A percentile compares a stretch with the other conserved stretches of the same genome.
These are phyloP conservation scores for Grosmannia huntii DNA, from an alignment of 2,329 filamentous ascomycete species.

Conservation along the genomic window DNA sequence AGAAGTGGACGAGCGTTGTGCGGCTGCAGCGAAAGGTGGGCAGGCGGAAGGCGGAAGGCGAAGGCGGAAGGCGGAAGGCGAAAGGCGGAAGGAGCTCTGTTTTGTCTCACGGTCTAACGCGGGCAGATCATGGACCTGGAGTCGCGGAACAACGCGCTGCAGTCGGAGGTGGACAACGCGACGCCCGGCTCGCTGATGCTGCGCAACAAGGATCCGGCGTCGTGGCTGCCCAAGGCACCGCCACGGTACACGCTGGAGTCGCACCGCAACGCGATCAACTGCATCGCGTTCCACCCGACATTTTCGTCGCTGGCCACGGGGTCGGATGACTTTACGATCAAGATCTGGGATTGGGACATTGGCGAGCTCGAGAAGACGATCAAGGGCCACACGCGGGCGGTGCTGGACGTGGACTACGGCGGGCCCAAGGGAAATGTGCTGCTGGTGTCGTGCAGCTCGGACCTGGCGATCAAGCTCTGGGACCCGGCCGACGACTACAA, in stretches of 20 bases:
- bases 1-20: constrained; percentile 97
- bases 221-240: constrained; percentile 77
- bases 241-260: constrained; percentile 73
- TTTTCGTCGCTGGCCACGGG: constrained; percentile 85
- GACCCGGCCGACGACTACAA: constrained; percentile 88
- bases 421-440: constrained; percentile 69
- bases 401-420: constrained; percentile 82
- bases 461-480: constrained; percentile 91
- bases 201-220: constrained; percentile 69
- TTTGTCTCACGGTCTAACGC: not conserved
- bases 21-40: constrained; percentile 83
- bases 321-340: constrained; percentile 86
- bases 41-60: not conserved
- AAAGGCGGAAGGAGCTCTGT: too few relatives aligned
- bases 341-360: constrained; percentile 94
- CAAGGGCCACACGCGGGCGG: constrained; percentile 82
- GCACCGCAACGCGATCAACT: constrained; percentile 69
- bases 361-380: constrained; percentile 83
- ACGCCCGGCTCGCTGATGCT: constrained; percentile 64
- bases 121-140: constrained; percentile 85
- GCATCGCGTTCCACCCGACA: constrained; percentile 82
- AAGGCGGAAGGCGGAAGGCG: not conserved
- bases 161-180: constrained; percentile 72
- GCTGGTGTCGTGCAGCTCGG: constrained; percentile 70
- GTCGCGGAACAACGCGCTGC: constrained; percentile 56